A percentile compares a stretch with the other conserved stretches of the same genome.
phyloP scores from a whole-genome alignment of 1,139 yeast species.

The Debaryomyces coudertii region DNA sequence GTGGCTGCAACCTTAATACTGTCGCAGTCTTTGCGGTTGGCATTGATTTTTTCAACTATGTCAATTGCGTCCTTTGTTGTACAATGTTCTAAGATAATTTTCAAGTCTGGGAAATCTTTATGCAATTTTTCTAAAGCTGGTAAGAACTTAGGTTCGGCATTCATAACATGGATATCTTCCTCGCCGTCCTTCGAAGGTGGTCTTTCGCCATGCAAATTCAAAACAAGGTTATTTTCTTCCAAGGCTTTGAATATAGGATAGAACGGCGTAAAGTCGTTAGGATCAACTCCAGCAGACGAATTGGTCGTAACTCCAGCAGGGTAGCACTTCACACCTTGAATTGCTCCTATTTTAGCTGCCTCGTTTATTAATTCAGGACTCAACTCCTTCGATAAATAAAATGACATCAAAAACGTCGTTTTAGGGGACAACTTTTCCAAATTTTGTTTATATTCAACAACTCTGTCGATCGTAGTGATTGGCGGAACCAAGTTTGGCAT shows the following conservation, averaged over 20 bases:
- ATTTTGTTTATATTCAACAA: slow-evolving; percentile 64
- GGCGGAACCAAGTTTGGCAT: slow-evolving; percentile 99
- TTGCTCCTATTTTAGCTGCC: slow-evolving; percentile 74
- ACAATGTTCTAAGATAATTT: slow-evolving; percentile 92
- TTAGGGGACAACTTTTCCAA: slow-evolving; percentile 73
- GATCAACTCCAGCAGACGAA: slow-evolving; percentile 90
- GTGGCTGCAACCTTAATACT: slow-evolving; percentile 78
- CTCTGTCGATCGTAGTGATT: slow-evolving; percentile 76
- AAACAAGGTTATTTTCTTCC: slow-evolving; percentile 74
- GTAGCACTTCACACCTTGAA: slow-evolving; percentile 89
- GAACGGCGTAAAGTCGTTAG: slow-evolving; percentile 83
- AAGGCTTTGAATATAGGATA: slow-evolving; percentile 88
- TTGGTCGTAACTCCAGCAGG: slow-evolving; percentile 99
- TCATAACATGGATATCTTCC: slow-evolving; percentile 76
- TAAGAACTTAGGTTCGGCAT: slow-evolving; percentile 89
- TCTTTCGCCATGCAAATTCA: slow-evolving; percentile 94
- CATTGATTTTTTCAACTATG: slow-evolving; percentile 69
- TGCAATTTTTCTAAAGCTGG: slow-evolving; percentile 89
- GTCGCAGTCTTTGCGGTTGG: slow-evolving; percentile 37
- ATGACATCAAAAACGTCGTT: slow-evolving; percentile 89
- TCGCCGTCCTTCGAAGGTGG: slow-evolving; percentile 60
- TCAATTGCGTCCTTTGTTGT: slow-evolving; percentile 88
- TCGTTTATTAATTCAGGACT: slow-evolving; percentile 82
- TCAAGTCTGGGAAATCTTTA: slow-evolving; percentile 78
- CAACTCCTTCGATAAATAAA: slow-evolving; percentile 74